A percentile compares a stretch with the other conserved stretches of the same genome.
phyloP scores from a whole-genome alignment of 164 flowering plant genomes.

The Macadamia integrifolia region DNA sequence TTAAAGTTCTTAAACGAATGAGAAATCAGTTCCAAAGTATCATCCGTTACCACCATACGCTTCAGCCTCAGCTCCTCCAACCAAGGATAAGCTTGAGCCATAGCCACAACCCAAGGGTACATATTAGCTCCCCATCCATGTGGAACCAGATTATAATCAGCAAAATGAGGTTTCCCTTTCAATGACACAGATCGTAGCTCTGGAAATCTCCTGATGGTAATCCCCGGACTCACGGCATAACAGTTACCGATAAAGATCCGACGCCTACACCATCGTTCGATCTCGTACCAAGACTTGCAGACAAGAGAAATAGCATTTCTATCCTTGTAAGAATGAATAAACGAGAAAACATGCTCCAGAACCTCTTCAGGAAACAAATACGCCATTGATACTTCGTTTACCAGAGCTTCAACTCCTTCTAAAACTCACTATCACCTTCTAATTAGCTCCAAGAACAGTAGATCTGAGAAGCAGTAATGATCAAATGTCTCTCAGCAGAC shows the following conservation, averaged over 20 bases:
- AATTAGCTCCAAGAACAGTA: not conserved
- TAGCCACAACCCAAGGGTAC: constrained; percentile 60
- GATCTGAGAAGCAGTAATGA: too few species aligned
- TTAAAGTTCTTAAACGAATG: constrained; percentile 59
- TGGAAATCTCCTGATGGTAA: constrained; percentile 44
- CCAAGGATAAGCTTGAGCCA: constrained; percentile 41
- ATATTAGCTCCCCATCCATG: constrained; percentile 86
- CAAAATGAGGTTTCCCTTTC: constrained; percentile 78
- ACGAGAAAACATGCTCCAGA: constrained; percentile 9
- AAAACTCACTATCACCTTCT: not conserved
- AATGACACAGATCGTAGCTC: constrained; percentile 42
- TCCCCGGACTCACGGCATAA: constrained; percentile 54
- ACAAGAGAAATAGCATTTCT: constrained; percentile 57
- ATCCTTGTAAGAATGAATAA: constrained; percentile 8
- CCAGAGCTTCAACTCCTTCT: not conserved
- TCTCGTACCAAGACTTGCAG: constrained; percentile 67
- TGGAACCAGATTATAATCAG: constrained; percentile 77
- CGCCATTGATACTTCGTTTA: constrained; percentile 27
- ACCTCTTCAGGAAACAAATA: constrained; percentile 22
- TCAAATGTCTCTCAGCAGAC: too few species aligned
- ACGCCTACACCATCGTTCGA: constrained; percentile 51
- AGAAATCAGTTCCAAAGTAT: constrained; percentile 66
- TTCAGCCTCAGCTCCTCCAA: constrained; percentile 86
- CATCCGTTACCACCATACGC: constrained; percentile 85
- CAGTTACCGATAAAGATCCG: constrained; percentile 77